A percentile compares a stretch with the other conserved stretches of the same genome.
These are phyloP conservation scores for Gossypium herbaceum DNA, from an alignment of 345 rosid genomes.

Conservation along the genomic window DNA sequence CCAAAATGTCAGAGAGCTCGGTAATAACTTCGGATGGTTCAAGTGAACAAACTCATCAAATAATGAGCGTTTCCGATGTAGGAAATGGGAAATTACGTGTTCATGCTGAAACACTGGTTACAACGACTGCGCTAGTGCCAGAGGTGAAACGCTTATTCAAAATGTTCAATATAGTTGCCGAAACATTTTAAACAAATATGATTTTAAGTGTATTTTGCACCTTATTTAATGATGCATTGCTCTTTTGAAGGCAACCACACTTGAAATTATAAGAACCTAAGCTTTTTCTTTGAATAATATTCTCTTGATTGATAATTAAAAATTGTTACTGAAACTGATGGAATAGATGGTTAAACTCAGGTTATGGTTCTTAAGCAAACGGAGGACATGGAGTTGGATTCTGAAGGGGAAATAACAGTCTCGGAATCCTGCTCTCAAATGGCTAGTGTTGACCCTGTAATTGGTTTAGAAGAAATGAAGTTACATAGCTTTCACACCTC, in stretches of 20 bases:
- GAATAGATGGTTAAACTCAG: conserved; percentile 33
- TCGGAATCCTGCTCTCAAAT: conserved; percentile 24
- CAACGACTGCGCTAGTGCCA: conserved; percentile 17
- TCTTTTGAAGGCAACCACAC: not conserved
- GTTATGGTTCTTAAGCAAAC: conserved; percentile 26
- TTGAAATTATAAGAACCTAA: not conserved
- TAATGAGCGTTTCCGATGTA: conserved; percentile 32
- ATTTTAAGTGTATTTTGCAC: not conserved
- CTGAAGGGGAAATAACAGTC: conserved; percentile 15
- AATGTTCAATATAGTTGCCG: conserved; percentile 11
- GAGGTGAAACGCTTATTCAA: conserved; percentile 33
- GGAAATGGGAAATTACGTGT: conserved; percentile 27
- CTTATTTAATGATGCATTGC: conserved; percentile 2
- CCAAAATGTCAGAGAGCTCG: conserved; percentile 32
- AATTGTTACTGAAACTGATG: conserved; percentile 26
- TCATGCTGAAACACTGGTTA: conserved; percentile 23
- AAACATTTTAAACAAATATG: not conserved
- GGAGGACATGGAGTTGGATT: conserved; percentile 19
- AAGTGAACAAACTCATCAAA: conserved; percentile 30
- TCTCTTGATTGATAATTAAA: not conserved
- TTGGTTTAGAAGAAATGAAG: conserved; percentile 31
- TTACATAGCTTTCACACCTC: conserved; percentile 23
- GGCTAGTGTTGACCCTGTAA: conserved; percentile 21
- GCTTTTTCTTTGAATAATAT: conserved; percentile 5
- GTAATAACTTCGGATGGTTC: conserved; percentile 28